Evolutionary conservation across 306 rosid genomes (phyloP).

Genomic region (Alnus rubra): DNA sequence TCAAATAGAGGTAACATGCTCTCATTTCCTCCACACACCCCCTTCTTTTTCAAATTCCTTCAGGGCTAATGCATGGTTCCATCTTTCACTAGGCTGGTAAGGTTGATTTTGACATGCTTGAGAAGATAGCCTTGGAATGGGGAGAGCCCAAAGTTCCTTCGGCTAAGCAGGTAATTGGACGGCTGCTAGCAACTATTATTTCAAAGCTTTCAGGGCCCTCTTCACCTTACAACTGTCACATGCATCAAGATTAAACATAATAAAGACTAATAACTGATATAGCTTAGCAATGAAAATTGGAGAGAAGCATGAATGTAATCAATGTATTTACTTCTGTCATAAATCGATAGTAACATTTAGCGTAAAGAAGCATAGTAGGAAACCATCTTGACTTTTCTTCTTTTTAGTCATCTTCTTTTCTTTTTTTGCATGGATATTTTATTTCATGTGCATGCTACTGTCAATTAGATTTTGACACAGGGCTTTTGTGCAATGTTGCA

Average conservation of each 20-base stretch:
- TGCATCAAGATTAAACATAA: background rate
- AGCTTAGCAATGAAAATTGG: background rate
- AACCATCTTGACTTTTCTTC: background rate
- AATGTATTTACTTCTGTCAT: background rate
- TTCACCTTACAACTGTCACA: background rate
- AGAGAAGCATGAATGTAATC: background rate
- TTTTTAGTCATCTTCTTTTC: background rate
- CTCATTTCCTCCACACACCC: background rate
- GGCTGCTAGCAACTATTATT: background rate
- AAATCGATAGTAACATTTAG: background rate
- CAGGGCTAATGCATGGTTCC: slow-evolving; percentile 26
- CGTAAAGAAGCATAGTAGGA: background rate
- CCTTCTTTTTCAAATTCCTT: slow-evolving; percentile 16
- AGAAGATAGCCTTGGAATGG: slow-evolving; percentile 82
- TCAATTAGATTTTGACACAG: slow-evolving; percentile 1
- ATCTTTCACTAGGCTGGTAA: slow-evolving; percentile 65
- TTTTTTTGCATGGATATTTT: background rate
- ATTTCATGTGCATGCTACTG: slow-evolving; percentile 1
- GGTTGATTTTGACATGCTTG: slow-evolving; percentile 87
- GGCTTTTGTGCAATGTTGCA: slow-evolving; percentile 38
- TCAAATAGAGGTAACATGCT: slow-evolving; percentile 63
- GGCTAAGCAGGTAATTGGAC: slow-evolving; percentile 77
- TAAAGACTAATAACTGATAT: background rate
- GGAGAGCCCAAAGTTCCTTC: slow-evolving; percentile 91
- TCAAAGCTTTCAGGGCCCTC: background rate